A percentile compares a stretch with the other conserved stretches of the same genome.
These are phyloP conservation scores for Clarireedia sp. DNA, from an alignment of 2,329 filamentous ascomycete genomes.

Conservation along the genomic window DNA sequence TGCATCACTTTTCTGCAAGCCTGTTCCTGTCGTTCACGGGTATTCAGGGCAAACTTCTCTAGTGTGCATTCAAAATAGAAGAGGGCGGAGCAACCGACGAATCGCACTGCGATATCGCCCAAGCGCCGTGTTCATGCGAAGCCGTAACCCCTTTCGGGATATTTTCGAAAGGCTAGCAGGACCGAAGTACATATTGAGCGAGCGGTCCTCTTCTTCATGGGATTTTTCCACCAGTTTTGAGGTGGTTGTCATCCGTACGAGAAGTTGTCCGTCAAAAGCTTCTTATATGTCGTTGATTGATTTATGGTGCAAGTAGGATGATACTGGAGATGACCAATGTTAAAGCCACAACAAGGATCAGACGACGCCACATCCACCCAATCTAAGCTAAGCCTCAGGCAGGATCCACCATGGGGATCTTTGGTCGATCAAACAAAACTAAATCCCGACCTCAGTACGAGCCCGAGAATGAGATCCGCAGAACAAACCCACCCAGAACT, in stretches of 20 bases:
- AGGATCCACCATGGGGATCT: slow-evolving; percentile 23
- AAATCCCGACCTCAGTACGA: slow-evolving; percentile 12
- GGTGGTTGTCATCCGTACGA: no score
- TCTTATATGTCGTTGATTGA: no score
- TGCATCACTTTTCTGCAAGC: not conserved
- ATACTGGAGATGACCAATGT: not conserved
- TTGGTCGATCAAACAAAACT: slow-evolving; percentile 24
- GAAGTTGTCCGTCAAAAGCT: no score
- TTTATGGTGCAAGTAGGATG: no score
- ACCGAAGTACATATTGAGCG: no score
- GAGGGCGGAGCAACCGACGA: not conserved
- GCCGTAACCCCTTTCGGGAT: no score
- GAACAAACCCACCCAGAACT: not conserved
- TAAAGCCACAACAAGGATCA: not conserved
- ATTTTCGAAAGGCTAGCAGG: no score
- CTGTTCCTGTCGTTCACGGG: not conserved
- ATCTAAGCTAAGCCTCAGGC: not conserved
- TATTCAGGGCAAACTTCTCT: not conserved
- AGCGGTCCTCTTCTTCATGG: no score
- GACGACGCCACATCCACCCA: not conserved
- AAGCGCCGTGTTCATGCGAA: no score
- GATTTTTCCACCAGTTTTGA: no score
- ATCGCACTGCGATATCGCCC: not conserved
- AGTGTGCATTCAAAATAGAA: not conserved
- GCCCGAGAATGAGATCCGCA: slow-evolving; percentile 1